A percentile compares a stretch with the other conserved stretches of the same genome.
phyloP scores from a whole-genome alignment of 345 rosid genomes.

The Populus simonii region DNA sequence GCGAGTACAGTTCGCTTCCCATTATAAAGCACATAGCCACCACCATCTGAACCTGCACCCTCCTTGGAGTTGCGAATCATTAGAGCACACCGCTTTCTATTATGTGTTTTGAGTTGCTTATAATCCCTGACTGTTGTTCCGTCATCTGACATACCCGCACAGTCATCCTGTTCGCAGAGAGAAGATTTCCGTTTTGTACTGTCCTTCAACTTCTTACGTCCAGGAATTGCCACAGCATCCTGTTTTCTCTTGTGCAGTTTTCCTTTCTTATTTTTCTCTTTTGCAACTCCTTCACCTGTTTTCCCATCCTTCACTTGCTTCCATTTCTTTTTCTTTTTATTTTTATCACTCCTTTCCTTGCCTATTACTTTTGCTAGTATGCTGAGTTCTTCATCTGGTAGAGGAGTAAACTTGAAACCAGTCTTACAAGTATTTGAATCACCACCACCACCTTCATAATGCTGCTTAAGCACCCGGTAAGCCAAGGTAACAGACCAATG shows the following conservation, averaged over 20 bases:
- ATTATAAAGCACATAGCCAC: slow-evolving; percentile 59
- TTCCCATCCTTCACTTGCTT: slow-evolving; percentile 19
- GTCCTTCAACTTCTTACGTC: slow-evolving; percentile 20
- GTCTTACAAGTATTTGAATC: slow-evolving; percentile 34
- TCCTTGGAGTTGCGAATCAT: slow-evolving; percentile 64
- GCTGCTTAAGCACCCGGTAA: slow-evolving; percentile 55
- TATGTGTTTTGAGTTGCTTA: slow-evolving; percentile 49
- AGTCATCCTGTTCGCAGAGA: slow-evolving; percentile 15
- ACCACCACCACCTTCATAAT: slow-evolving; percentile 40
- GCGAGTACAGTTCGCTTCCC: slow-evolving; percentile 74
- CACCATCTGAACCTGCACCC: slow-evolving; percentile 39
- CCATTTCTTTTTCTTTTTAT: slow-evolving; percentile 45
- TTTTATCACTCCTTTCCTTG: slow-evolving; percentile 51
- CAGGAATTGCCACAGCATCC: slow-evolving; percentile 23
- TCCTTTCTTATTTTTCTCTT: slow-evolving; percentile 32
- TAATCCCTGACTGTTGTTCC: slow-evolving; percentile 33
- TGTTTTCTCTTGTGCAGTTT: slow-evolving; percentile 29
- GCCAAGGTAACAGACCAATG: slow-evolving; percentile 96
- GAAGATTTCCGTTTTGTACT: slow-evolving; percentile 27
- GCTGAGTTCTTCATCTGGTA: slow-evolving; percentile 64
- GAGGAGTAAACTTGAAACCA: slow-evolving; percentile 58
- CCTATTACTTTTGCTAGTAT: slow-evolving; percentile 43
- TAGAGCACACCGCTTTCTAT: slow-evolving; percentile 55
- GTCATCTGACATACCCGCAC: slow-evolving; percentile 19
- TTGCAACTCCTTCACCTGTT: slow-evolving; percentile 23